Base-by-base conservation (phyloP, 306 rosid genomes). In the Castanopsis chinensis region DNA sequence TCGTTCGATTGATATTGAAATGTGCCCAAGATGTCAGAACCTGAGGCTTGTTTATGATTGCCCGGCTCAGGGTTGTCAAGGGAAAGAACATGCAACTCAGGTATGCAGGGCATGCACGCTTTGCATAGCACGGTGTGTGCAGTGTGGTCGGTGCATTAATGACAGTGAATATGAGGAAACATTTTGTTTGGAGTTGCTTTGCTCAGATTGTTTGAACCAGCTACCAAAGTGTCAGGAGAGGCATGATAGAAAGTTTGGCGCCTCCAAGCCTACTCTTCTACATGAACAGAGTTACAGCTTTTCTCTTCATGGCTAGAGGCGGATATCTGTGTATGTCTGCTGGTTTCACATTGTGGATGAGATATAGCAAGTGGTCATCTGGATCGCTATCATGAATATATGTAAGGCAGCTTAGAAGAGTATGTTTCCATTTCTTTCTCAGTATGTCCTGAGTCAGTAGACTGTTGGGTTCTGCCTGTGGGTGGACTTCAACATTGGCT, bases 131-230 rank as follows among this genome's bases (percentile, higher is more conserved):
- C 94, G 98, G 33, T 94, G 98, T 81, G 86, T 80, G 55, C 88
- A 89, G 78, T 94, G 98, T 81, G 97, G 98, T 32, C 79, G 86
- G 76, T 94, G 98, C 83, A 85, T 92, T 82, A 86, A 81, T 67
- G 97, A 91, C 74, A 83, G 84, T 59, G 98, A 92, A 71, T 94
- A 87, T 74, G 97, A 92, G 86, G 98, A 94, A 83, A 94, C 97
- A 37, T 92, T 94, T 76, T 86, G 94, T 80, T 77, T 94, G 87
- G 97, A 94, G 63, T 78, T 79, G 69, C 94, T 91, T 73, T 94
- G 98, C 80, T 89, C 89, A 52, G 83, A 72, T 79, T 94, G 97
- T 78, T 85, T 84, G 69, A 80, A 83, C 74, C 88, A 86, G 79
- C 80, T 71, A 72, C 52, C 58, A 59, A 77, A 79, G 76, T 78